These are phyloP conservation scores for Macroventuria anomochaeta DNA, from an alignment of 2,329 filamentous ascomycete genomes.

Conservation along the genomic window DNA sequence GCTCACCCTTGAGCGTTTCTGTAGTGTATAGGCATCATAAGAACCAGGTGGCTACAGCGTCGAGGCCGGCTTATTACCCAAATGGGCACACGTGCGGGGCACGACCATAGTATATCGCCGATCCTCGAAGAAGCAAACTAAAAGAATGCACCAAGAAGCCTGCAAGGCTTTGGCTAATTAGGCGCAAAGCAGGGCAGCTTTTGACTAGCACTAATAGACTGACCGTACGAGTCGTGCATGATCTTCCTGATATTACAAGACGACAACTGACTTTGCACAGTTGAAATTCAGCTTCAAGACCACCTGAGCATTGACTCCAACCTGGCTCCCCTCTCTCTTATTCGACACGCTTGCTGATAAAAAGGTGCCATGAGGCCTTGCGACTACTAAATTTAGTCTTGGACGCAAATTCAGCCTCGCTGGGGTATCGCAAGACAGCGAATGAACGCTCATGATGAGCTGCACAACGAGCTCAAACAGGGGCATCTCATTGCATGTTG, in stretches of 20 bases:
- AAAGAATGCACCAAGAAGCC: neutral
- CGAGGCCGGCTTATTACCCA: neutral
- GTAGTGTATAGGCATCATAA: neutral
- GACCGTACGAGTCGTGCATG: neutral
- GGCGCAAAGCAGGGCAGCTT: neutral
- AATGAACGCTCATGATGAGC: neutral
- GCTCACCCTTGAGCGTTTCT: neutral
- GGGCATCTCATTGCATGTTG: neutral
- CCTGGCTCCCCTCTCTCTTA: neutral
- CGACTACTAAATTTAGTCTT: neutral
- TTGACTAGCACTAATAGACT: no score
- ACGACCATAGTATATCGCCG: neutral
- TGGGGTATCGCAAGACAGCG: neutral
- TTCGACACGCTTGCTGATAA: neutral
- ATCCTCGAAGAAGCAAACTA: neutral
- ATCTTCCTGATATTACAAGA: no score
- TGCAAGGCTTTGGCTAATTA: neutral
- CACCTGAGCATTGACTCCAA: no score
- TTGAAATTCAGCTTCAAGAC: no score
- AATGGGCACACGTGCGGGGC: neutral
- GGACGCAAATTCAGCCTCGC: neutral
- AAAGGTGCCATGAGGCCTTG: neutral
- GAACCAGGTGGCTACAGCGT: neutral
- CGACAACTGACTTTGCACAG: no score
- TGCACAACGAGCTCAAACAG: neutral